Conservation (phyloP, 2,329 filamentous ascomycete species). For the Zymoseptoria passerinii region DNA sequence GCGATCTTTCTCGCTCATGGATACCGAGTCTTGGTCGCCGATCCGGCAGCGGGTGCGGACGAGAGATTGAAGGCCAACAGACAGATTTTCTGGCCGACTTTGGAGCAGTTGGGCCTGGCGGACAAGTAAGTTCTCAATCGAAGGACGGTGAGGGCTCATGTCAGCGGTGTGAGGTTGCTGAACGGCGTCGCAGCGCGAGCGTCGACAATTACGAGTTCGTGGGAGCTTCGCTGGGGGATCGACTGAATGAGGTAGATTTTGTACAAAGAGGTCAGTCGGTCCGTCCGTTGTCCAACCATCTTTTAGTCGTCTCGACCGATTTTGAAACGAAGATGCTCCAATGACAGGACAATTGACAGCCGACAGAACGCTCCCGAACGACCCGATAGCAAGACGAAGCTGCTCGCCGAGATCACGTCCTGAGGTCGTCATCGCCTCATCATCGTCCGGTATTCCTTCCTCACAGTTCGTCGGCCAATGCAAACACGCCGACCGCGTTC, state of each 20-base stretch:
- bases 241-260: constrained; percentile 24
- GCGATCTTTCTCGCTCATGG: constrained; percentile 34
- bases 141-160: neutral
- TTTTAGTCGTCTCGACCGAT: too few species aligned
- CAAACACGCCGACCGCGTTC: constrained; percentile 28
- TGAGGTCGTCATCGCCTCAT: constrained; percentile 32
- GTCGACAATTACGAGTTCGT: constrained; percentile 18
- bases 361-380: constrained; percentile 27
- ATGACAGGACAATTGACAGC: too few species aligned
- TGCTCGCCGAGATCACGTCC: constrained; percentile 30
- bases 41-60: constrained; percentile 33
- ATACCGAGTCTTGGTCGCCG: constrained; percentile 35
- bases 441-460: constrained; percentile 8
- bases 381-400: constrained; percentile 32
- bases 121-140: neutral
- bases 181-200: neutral
- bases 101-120: constrained; percentile 11
- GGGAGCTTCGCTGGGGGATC: constrained; percentile 8
- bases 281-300: neutral
- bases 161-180: neutral
- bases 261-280: constrained; percentile 29
- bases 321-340: too few species aligned
- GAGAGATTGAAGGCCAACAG: constrained; percentile 23
- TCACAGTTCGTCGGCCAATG: constrained; percentile 13
- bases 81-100: constrained; percentile 16